Evolutionary conservation across 2,329 filamentous ascomycete species (phyloP).

Genomic region (Gaeumannomyces tritici): DNA sequence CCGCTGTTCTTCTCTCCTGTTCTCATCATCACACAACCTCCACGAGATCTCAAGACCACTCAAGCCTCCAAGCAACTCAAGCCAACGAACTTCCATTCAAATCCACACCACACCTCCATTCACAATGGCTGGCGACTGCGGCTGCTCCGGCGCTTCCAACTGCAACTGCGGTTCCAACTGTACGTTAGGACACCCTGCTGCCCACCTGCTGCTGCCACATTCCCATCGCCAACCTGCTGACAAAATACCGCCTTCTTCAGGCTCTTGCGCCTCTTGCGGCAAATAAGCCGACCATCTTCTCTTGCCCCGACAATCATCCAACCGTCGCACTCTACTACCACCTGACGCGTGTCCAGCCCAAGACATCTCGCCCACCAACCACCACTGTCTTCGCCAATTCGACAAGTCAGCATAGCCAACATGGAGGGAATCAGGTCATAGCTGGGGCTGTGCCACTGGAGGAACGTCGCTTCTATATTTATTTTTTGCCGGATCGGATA

Average conservation of each 20-base stretch:
- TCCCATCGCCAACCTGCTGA: neutral
- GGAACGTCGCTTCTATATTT: neutral
- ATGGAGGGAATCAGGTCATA: neutral
- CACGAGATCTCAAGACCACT: too few relatives aligned
- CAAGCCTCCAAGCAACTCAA: neutral
- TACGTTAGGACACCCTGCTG: neutral
- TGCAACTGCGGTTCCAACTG: constrained; percentile 3
- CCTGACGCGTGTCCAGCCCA: neutral
- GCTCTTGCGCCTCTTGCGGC: constrained; percentile 2
- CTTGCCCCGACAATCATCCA: too few relatives aligned
- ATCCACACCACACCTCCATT: neutral
- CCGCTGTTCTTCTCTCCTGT: neutral
- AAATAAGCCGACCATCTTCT: neutral
- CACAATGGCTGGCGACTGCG: constrained; percentile 5
- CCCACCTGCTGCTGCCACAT: too few relatives aligned
- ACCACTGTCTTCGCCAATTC: neutral
- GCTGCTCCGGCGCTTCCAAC: neutral
- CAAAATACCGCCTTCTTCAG: neutral
- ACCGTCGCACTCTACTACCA: neutral
- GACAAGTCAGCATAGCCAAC: neutral
- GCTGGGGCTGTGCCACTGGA: neutral
- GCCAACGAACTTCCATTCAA: neutral
- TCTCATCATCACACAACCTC: too few relatives aligned
- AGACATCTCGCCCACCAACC: neutral
- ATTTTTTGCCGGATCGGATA: too few relatives aligned